A percentile compares a stretch with the other conserved stretches of the same genome.
Evolutionary conservation across 2,329 filamentous ascomycete genomes (phyloP).

Genomic region (Sphaerulina populicola): DNA sequence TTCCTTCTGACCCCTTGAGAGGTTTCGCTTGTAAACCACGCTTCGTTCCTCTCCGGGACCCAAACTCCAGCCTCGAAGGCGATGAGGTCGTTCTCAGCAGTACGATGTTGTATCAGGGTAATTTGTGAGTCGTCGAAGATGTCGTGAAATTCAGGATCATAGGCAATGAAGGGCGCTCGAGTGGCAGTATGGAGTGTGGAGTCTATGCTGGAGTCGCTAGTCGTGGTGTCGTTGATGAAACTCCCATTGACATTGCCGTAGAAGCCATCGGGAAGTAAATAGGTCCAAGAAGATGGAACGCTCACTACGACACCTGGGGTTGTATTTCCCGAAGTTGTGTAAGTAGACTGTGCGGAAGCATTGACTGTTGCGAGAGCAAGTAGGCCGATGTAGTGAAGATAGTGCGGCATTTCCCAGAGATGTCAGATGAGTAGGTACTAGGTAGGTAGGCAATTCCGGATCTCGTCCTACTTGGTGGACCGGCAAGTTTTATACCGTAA

Average conservation of each 20-base stretch:
- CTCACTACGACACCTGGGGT: background rate
- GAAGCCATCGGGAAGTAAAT: background rate
- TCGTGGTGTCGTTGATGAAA: background rate
- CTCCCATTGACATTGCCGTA: background rate
- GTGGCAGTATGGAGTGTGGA: background rate
- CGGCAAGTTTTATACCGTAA: too few relatives aligned
- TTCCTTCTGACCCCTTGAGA: background rate
- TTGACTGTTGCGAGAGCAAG: background rate
- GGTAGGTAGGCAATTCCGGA: too few relatives aligned
- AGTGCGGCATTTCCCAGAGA: too few relatives aligned
- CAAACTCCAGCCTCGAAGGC: slow-evolving; percentile 9
- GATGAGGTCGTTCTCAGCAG: background rate
- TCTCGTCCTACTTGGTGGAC: too few relatives aligned
- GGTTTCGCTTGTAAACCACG: background rate
- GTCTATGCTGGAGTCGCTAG: background rate
- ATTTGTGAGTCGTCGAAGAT: background rate
- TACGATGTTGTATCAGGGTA: background rate
- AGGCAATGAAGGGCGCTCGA: slow-evolving; percentile 1
- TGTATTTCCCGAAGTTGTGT: background rate
- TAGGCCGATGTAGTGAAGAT: background rate
- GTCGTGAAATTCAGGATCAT: background rate
- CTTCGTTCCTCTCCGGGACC: slow-evolving; percentile 3
- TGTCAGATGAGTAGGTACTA: too few relatives aligned
- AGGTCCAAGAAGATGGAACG: background rate
- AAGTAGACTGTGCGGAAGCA: background rate